Percentiles rank a stretch among this genome's conserved stretches.
phyloP scores from a whole-genome alignment of 805 yeast species.

The Suhomyces canberraensis region DNA sequence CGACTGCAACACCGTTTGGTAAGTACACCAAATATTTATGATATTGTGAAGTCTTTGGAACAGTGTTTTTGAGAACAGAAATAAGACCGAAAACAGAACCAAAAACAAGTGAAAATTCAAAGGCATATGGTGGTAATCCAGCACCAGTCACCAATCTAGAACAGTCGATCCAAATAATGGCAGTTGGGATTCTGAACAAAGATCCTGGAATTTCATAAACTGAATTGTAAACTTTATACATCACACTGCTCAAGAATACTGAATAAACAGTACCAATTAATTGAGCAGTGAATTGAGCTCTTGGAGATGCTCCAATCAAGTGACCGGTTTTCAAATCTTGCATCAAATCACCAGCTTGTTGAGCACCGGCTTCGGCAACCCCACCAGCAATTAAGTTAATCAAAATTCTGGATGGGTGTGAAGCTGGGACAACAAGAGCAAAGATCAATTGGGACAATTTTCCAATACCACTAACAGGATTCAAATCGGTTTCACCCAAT shows the following conservation, averaged over 20 bases:
- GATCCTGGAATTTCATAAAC: conserved; percentile 85
- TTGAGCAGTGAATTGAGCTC: conserved; percentile 89
- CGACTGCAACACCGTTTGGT: conserved; percentile 96
- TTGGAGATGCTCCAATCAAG: conserved; percentile 85
- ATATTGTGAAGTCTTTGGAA: conserved; percentile 41
- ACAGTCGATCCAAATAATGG: conserved; percentile 95
- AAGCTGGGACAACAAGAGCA: conserved; percentile 72
- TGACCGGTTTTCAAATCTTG: conserved; percentile 96
- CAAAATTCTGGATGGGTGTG: conserved; percentile 76
- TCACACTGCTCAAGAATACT: conserved; percentile 69
- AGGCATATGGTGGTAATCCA: conserved; percentile 81
- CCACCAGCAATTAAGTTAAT: conserved; percentile 94
- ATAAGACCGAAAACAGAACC: conserved; percentile 69
- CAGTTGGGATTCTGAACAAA: conserved; percentile 87
- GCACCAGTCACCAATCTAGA: conserved; percentile 88
- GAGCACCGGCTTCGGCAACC: conserved; percentile 97
- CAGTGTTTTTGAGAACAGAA: conserved; percentile 57
- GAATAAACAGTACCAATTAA: conserved; percentile 85
- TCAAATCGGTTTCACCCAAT: conserved; percentile 92
- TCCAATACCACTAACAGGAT: conserved; percentile 96
- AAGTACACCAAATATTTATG: conserved; percentile 51
- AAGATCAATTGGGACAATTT: conserved; percentile 87
- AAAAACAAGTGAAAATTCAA: conserved; percentile 54
- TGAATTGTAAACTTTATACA: conserved; percentile 76
- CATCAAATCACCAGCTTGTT: conserved; percentile 97